These are phyloP conservation scores for Yamagishiella unicocca DNA, from an alignment of 139 green algal genomes.

Conservation along the genomic window DNA sequence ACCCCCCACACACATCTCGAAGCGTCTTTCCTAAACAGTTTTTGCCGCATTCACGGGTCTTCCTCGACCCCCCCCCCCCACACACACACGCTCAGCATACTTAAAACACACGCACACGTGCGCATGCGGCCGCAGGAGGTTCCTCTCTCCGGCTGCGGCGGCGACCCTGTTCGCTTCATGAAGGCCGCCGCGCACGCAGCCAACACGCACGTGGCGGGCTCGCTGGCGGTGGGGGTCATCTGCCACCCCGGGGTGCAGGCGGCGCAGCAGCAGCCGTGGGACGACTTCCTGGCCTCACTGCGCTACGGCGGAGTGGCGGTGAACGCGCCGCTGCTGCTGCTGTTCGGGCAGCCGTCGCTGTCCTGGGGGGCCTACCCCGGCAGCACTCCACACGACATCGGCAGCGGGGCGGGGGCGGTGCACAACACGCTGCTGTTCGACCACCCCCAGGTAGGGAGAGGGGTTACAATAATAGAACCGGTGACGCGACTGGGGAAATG, in stretches of 20 bases:
- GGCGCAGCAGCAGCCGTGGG: slow-evolving; percentile 50
- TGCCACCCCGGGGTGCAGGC: background rate
- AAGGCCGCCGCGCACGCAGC: slow-evolving; percentile 63
- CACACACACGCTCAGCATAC: no score
- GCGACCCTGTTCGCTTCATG: slow-evolving; percentile 70
- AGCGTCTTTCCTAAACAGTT: no score
- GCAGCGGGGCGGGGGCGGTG: slow-evolving; percentile 78
- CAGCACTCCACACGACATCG: slow-evolving; percentile 67
- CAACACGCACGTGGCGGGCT: slow-evolving; percentile 83
- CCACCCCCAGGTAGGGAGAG: slow-evolving; percentile 51
- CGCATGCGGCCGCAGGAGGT: slow-evolving; percentile 80
- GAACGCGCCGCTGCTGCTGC: slow-evolving; percentile 71
- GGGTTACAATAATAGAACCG: no score
- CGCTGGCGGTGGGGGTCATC: slow-evolving; percentile 63
- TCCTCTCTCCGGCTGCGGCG: slow-evolving; percentile 57
- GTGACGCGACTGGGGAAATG: no score
- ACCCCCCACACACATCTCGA: no score
- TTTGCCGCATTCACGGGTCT: no score
- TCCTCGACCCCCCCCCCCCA: no score
- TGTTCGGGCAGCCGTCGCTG: slow-evolving; percentile 67
- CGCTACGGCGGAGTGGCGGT: slow-evolving; percentile 81
- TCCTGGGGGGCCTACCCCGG: slow-evolving; percentile 84
- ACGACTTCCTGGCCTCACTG: slow-evolving; percentile 71
- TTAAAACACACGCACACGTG: no score
- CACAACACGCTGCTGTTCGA: slow-evolving; percentile 90